These are phyloP conservation scores for Domatiomyces globalis DNA, from an alignment of 2,329 filamentous ascomycete genomes.

Conservation along the genomic window DNA sequence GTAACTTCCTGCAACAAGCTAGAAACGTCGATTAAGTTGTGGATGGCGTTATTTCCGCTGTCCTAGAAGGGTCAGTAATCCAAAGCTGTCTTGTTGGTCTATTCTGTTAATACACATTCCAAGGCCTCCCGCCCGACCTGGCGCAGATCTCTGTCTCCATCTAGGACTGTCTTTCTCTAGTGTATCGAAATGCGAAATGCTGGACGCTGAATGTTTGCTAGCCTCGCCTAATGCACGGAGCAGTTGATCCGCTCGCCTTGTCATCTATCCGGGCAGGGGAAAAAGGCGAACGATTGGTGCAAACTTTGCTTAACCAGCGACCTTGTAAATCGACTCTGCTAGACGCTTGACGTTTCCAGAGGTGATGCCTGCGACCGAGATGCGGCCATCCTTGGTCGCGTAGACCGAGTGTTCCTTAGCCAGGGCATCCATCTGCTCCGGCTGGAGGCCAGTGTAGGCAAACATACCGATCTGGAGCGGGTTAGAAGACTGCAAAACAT, in stretches of 20 bases:
- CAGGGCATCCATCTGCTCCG: slow-evolving; percentile 80
- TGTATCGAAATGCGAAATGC: not conserved
- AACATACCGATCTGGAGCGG: slow-evolving; percentile 80
- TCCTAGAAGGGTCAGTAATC: too few relatives aligned
- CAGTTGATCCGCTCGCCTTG: not conserved
- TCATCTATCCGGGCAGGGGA: not conserved
- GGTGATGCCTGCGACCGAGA: slow-evolving; percentile 38
- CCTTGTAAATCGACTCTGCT: slow-evolving; percentile 38
- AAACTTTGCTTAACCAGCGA: slow-evolving; percentile 29
- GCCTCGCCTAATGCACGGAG: too few relatives aligned
- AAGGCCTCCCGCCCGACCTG: not conserved
- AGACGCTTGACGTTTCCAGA: slow-evolving; percentile 36
- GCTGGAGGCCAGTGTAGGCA: slow-evolving; percentile 83
- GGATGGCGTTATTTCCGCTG: not conserved
- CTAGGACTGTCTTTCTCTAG: not conserved
- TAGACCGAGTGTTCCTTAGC: slow-evolving; percentile 97
- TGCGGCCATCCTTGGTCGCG: slow-evolving; percentile 61
- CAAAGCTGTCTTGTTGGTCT: not conserved
- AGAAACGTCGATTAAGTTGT: not conserved
- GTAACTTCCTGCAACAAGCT: not conserved
- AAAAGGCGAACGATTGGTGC: not conserved
- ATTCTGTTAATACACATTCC: not conserved
- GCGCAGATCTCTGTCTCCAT: not conserved
- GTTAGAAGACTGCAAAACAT: not conserved
- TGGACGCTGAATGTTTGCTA: not conserved